Evolutionary conservation across 1,284 basidiomycete species (phyloP).

Genomic region (Apiotrichum sp.): DNA sequence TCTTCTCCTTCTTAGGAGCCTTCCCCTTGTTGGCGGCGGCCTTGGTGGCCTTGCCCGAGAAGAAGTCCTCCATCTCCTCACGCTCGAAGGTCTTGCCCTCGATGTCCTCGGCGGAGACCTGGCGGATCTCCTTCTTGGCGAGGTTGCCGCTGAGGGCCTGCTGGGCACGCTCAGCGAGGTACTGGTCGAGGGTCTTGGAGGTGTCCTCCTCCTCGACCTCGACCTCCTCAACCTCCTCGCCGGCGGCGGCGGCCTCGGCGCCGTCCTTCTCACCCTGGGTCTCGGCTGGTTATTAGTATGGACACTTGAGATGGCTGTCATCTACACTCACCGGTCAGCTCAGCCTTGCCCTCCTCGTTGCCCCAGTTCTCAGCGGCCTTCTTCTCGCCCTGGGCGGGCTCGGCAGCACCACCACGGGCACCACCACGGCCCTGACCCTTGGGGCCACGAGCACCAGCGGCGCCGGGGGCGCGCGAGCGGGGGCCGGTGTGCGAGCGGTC

Average conservation of each 20-base stretch:
- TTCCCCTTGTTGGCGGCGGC: conserved; percentile 20
- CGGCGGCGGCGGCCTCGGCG: conserved; percentile 24
- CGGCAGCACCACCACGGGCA: conserved; percentile 54
- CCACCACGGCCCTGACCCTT: conserved; percentile 30
- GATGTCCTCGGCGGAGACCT: conserved; percentile 28
- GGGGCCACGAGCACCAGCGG: conserved; percentile 33
- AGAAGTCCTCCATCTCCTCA: conserved; percentile 41
- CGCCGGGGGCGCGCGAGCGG: conserved; percentile 31
- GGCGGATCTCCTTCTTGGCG: conserved; percentile 29
- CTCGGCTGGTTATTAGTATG: conserved; percentile 30
- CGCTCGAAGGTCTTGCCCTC: conserved; percentile 42
- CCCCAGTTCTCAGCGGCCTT: conserved; percentile 76
- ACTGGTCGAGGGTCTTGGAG: conserved; percentile 55
- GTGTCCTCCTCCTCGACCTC: conserved; percentile 81
- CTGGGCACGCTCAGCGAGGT: conserved; percentile 45
- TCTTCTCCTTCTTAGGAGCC: conserved; percentile 46
- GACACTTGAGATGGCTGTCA: no score
- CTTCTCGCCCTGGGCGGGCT: conserved; percentile 60
- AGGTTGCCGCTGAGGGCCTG: conserved; percentile 25
- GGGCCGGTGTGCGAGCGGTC: conserved; percentile 27
- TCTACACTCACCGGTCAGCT: conserved; percentile 56
- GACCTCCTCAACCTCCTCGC: conserved; percentile 29
- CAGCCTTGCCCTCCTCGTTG: conserved; percentile 71
- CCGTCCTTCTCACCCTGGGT: conserved; percentile 47
- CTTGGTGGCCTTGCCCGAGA: conserved; percentile 31